Conservation (phyloP, 1,284 basidiomycete species). For the Trametes hirsuta region DNA sequence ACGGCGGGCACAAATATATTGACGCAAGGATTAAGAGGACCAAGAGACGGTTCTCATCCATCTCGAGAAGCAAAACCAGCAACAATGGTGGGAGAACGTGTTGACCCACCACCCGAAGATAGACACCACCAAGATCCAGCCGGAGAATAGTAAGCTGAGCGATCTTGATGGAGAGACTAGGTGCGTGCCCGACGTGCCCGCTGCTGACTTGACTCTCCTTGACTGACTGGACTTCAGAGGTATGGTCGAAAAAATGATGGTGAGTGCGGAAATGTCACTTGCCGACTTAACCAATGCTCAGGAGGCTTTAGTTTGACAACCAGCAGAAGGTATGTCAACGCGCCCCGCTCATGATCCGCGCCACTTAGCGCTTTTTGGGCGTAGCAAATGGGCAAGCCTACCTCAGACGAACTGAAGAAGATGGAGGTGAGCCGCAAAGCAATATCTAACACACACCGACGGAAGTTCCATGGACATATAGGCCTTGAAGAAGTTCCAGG, state of each 20-base stretch:
- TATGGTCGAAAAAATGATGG: conserved; percentile 99
- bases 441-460: not conserved
- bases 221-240: conserved; percentile 56
- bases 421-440: conserved; percentile 62
- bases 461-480: conserved; percentile 33
- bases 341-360: not conserved
- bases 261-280: conserved; percentile 42
- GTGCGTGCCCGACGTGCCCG: conserved; percentile 41
- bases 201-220: not conserved
- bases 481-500: conserved; percentile 90
- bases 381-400: conserved; percentile 95
- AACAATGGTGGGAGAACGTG: conserved; percentile 98
- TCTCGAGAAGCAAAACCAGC: conserved; percentile 86
- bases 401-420: conserved; percentile 90
- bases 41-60: conserved; percentile 74
- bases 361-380: conserved; percentile 8
- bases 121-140: conserved; percentile 96
- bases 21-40: conserved; percentile 63
- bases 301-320: conserved; percentile 75
- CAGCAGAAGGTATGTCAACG: conserved; percentile 79
- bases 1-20: not conserved
- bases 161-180: conserved; percentile 94
- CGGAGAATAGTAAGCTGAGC: conserved; percentile 93
- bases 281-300: conserved; percentile 3
- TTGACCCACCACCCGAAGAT: conserved; percentile 95